A percentile compares a stretch with the other conserved stretches of the same genome.
Conservation (phyloP, 345 rosid species). For the Ceriops tagal region DNA sequence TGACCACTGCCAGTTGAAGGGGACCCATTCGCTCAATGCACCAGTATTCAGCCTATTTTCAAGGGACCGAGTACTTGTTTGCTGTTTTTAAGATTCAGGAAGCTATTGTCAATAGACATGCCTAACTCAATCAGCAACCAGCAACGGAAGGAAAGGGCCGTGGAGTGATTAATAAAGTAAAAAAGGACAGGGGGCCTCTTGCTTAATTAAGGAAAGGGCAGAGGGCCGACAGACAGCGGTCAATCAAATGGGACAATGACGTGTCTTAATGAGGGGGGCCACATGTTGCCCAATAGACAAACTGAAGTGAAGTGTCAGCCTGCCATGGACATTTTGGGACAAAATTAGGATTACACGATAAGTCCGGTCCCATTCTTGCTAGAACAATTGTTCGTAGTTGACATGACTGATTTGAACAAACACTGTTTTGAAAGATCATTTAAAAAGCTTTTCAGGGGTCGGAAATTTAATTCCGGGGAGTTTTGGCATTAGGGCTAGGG, state of each 20-base stretch:
- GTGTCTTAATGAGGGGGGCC: slow-evolving; percentile 9
- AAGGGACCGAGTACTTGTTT: slow-evolving; percentile 2
- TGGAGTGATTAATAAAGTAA: not conserved
- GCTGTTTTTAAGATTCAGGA: slow-evolving; percentile 14
- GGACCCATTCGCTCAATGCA: not conserved
- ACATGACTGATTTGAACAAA: not conserved
- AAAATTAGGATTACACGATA: not conserved
- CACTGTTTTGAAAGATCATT: not conserved
- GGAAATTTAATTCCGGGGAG: not conserved
- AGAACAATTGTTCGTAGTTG: not conserved
- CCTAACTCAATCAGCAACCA: slow-evolving; percentile 25
- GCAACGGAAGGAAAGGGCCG: slow-evolving; percentile 19
- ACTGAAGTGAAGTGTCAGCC: not conserved
- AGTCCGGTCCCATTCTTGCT: not conserved
- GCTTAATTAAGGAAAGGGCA: not conserved
- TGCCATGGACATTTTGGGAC: slow-evolving; percentile 10
- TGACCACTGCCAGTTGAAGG: slow-evolving; percentile 1
- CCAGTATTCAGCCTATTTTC: not conserved
- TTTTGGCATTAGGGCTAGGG: not conserved
- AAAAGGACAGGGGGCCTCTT: not conserved
- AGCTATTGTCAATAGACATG: slow-evolving; percentile 17
- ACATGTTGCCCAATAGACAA: not conserved
- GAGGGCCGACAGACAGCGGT: slow-evolving; percentile 12
- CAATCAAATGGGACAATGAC: slow-evolving; percentile 16
- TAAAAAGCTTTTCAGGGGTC: not conserved